phyloP scores from a whole-genome alignment of 1,284 basidiomycete genomes.

The Moniliophthora roreri region DNA sequence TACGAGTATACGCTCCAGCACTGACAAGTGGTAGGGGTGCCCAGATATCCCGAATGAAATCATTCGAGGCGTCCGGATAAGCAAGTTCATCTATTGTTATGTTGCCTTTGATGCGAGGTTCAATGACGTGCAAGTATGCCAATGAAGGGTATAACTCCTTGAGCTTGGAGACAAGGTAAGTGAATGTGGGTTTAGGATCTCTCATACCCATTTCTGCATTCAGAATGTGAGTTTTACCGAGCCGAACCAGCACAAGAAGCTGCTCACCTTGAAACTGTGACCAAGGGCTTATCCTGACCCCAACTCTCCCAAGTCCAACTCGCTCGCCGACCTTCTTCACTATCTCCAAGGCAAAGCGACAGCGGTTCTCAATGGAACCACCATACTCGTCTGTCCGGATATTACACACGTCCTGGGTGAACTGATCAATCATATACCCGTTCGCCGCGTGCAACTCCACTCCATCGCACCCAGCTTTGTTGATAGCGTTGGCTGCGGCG shows the following conservation, averaged over 20 bases:
- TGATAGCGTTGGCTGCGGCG: slow-evolving; percentile 37
- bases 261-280: slow-evolving; percentile 33
- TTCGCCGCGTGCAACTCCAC: slow-evolving; percentile 33
- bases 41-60: slow-evolving; percentile 37
- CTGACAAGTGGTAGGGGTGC: slow-evolving; percentile 38
- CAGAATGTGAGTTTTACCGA: not conserved
- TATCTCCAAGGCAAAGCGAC: slow-evolving; percentile 41
- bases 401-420: slow-evolving; percentile 36
- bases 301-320: slow-evolving; percentile 36
- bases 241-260: not conserved
- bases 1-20: slow-evolving; percentile 43
- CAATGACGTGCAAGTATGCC: slow-evolving; percentile 59
- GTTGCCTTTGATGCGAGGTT: slow-evolving; percentile 35
- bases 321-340: slow-evolving; percentile 33
- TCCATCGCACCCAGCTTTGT: slow-evolving; percentile 43
- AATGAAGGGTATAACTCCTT: slow-evolving; percentile 40
- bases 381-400: slow-evolving; percentile 51
- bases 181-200: slow-evolving; percentile 46
- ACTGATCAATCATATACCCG: slow-evolving; percentile 40
- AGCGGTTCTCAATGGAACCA: slow-evolving; percentile 45
- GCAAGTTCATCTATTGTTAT: slow-evolving; percentile 3
- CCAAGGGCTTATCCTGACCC: slow-evolving; percentile 56
- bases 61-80: slow-evolving; percentile 27
- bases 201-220: slow-evolving; percentile 44
- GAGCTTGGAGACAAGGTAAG: slow-evolving; percentile 32